Evolutionary conservation across 768 basidiomycete genomes (phyloP).

Genomic region (Boletus sensibilis): DNA sequence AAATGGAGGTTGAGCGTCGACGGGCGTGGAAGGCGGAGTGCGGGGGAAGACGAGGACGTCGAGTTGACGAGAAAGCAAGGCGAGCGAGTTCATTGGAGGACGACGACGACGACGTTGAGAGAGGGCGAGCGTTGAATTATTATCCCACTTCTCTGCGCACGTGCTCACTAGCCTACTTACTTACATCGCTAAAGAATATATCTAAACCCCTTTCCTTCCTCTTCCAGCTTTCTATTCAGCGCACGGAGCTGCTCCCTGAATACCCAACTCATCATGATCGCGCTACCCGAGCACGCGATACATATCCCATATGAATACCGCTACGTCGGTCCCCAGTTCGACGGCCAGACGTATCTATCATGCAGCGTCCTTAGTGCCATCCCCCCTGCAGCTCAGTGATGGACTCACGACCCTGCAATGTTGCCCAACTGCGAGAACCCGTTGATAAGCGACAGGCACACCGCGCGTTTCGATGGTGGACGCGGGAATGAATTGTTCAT

Average conservation of each 20-base stretch:
- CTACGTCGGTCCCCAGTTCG: conserved; percentile 69
- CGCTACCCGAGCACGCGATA: conserved; percentile 52
- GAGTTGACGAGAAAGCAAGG: conserved; percentile 79
- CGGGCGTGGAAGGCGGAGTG: conserved; percentile 58
- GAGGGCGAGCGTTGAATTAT: neutral
- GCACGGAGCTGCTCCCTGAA: conserved; percentile 44
- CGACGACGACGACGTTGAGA: neutral
- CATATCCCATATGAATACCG: conserved; percentile 72
- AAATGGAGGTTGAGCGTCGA: conserved; percentile 36
- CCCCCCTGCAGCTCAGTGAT: neutral
- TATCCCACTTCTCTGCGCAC: conserved; percentile 3
- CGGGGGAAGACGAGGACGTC: conserved; percentile 66
- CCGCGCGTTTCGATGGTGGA: conserved; percentile 81
- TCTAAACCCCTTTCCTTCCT: conserved; percentile 39
- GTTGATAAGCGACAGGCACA: conserved; percentile 79
- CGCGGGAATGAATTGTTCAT: conserved; percentile 62
- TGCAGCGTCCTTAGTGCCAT: neutral
- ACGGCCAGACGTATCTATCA: conserved; percentile 63
- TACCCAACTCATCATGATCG: conserved; percentile 50
- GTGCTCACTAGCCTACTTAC: neutral
- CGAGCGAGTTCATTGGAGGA: conserved; percentile 73
- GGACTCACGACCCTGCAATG: conserved; percentile 72
- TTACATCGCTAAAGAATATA: conserved; percentile 43
- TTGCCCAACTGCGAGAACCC: conserved; percentile 83
- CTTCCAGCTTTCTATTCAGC: conserved; percentile 40